Evolutionary conservation across 768 basidiomycete species (phyloP).

Genomic region (Rhodocollybia butyracea): DNA sequence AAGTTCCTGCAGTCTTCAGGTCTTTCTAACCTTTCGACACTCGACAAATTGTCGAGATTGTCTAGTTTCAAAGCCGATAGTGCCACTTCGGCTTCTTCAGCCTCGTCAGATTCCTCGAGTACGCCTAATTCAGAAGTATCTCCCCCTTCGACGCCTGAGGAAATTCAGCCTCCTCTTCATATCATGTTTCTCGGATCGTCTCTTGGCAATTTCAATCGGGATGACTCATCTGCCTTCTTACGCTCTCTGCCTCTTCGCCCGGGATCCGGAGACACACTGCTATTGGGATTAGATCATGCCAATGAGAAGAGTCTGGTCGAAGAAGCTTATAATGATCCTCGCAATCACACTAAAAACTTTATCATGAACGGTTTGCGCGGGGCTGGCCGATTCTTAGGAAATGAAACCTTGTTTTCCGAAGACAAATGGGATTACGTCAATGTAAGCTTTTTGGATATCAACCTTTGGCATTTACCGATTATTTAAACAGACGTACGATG

Average conservation of each 20-base stretch:
- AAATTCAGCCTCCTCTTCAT: slow-evolving; percentile 56
- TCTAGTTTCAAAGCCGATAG: slow-evolving; percentile 9
- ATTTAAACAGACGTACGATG: slow-evolving; percentile 17
- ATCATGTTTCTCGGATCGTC: slow-evolving; percentile 91
- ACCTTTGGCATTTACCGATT: not conserved
- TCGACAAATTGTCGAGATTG: slow-evolving; percentile 10
- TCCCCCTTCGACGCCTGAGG: slow-evolving; percentile 46
- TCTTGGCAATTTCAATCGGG: slow-evolving; percentile 83
- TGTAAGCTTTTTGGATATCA: slow-evolving; percentile 27
- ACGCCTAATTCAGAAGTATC: slow-evolving; percentile 16
- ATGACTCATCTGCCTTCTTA: slow-evolving; percentile 71
- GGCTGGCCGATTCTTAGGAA: slow-evolving; percentile 66
- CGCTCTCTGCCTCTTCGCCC: slow-evolving; percentile 73
- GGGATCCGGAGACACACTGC: slow-evolving; percentile 73
- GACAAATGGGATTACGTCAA: slow-evolving; percentile 80
- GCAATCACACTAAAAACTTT: slow-evolving; percentile 69
- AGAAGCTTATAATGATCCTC: slow-evolving; percentile 80
- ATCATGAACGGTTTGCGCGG: slow-evolving; percentile 82
- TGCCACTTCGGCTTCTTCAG: too few relatives aligned
- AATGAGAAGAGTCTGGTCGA: slow-evolving; percentile 71
- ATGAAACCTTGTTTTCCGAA: slow-evolving; percentile 60
- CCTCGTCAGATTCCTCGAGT: slow-evolving; percentile 38
- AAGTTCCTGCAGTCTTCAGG: slow-evolving; percentile 72
- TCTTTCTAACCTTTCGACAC: slow-evolving; percentile 28
- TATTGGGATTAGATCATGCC: slow-evolving; percentile 90